A percentile compares a stretch with the other conserved stretches of the same genome.
phyloP scores from a whole-genome alignment of 257 asterid species.

The Dorcoceras hygrometricum region DNA sequence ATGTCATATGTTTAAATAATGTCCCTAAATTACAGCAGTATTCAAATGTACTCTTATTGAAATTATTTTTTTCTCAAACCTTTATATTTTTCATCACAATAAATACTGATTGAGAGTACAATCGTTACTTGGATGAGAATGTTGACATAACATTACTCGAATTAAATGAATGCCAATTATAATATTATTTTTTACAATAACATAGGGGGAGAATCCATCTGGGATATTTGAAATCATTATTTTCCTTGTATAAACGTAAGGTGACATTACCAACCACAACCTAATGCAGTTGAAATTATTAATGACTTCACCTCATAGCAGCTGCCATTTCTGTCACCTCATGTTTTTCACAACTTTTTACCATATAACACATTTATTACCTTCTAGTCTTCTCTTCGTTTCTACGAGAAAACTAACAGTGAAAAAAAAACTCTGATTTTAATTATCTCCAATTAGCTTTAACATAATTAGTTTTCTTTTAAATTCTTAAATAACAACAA shows the following conservation, averaged over 20 bases:
- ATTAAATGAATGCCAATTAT: not conserved
- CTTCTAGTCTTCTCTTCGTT: not conserved
- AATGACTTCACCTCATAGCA: not conserved
- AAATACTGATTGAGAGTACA: not conserved
- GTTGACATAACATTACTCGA: not conserved
- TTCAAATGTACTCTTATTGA: no score
- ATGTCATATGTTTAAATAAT: no score
- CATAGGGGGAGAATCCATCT: not conserved
- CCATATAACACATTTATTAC: not conserved
- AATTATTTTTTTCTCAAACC: no score
- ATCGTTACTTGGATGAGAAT: not conserved
- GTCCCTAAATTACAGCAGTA: no score
- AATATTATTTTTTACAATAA: no score
- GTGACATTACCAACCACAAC: not conserved
- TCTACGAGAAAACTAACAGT: no score
- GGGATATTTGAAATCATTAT: not conserved
- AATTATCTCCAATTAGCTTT: no score
- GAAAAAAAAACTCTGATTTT: no score
- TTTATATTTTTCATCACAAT: no score
- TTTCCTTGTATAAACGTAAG: not conserved
- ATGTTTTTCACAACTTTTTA: no score
- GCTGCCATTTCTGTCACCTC: not conserved
- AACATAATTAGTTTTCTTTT: no score
- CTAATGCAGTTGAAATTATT: not conserved
- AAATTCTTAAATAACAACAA: no score